These are phyloP conservation scores for Penicillium angulare DNA, from an alignment of 495 filamentous ascomycete species.

Conservation along the genomic window DNA sequence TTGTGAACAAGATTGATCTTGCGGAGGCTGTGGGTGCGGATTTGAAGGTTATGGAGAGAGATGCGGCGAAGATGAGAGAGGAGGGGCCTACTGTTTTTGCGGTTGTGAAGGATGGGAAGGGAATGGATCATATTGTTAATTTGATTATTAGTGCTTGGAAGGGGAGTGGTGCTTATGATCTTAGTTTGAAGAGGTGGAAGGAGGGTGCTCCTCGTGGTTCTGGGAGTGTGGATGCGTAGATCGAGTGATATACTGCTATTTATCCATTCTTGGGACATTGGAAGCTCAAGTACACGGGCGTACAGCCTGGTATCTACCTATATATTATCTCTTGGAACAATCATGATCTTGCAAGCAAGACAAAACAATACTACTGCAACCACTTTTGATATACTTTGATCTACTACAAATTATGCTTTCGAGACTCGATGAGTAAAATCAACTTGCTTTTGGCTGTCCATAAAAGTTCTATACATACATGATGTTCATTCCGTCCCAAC, in stretches of 20 bases:
- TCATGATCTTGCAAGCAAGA: too few relatives aligned
- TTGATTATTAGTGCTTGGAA: constrained; percentile 92
- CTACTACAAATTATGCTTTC: too few relatives aligned
- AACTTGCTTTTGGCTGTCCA: constrained; percentile 21
- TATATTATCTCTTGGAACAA: too few relatives aligned
- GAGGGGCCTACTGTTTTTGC: constrained; percentile 97
- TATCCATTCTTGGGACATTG: too few relatives aligned
- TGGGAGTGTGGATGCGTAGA: constrained; percentile 39
- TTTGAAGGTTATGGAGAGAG: constrained; percentile 89
- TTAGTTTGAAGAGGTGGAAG: constrained; percentile 53
- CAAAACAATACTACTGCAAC: too few relatives aligned
- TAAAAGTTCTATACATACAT: constrained; percentile 21
- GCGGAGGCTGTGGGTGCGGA: constrained; percentile 91
- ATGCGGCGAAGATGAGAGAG: constrained; percentile 92
- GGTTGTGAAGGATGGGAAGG: constrained; percentile 88
- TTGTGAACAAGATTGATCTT: constrained; percentile 96
- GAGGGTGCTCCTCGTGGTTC: constrained; percentile 48
- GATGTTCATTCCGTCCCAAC: constrained; percentile 21
- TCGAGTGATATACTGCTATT: neutral
- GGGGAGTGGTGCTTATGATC: constrained; percentile 71
- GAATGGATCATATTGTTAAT: constrained; percentile 78
- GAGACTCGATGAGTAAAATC: constrained; percentile 10
- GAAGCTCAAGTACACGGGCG: too few relatives aligned
- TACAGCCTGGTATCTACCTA: too few relatives aligned
- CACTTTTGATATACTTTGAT: too few relatives aligned